A percentile compares a stretch with the other conserved stretches of the same genome.
phyloP scores from a whole-genome alignment of 768 basidiomycete species.

The Zangia roseola region DNA sequence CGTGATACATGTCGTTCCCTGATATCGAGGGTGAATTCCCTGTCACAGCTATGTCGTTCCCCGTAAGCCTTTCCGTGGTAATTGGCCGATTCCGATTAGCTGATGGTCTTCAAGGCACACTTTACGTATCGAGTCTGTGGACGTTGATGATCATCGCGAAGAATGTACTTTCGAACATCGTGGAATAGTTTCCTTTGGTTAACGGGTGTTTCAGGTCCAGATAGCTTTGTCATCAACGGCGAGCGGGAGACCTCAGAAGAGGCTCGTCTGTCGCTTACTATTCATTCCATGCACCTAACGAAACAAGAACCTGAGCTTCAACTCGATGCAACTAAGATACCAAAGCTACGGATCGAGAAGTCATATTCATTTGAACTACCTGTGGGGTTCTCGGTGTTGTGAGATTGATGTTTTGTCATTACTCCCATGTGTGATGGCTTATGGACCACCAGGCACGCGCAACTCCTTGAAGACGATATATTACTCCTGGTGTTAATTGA shows the following conservation, averaged over 20 bases:
- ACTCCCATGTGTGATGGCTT: not conserved
- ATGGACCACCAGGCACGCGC: slow-evolving; percentile 29
- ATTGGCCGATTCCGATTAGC: not conserved
- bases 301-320: slow-evolving; percentile 31
- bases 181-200: not conserved
- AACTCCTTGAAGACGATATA: slow-evolving; percentile 40
- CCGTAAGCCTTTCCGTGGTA: slow-evolving; percentile 8
- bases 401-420: not conserved
- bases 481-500: slow-evolving; percentile 43
- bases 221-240: slow-evolving; percentile 18
- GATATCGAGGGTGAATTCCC: slow-evolving; percentile 17
- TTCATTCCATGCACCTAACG: slow-evolving; percentile 30
- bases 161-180: slow-evolving; percentile 2
- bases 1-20: slow-evolving; percentile 16
- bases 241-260: slow-evolving; percentile 14
- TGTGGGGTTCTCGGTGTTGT: slow-evolving; percentile 24
- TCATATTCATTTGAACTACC: slow-evolving; percentile 24
- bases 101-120: slow-evolving; percentile 10
- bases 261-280: slow-evolving; percentile 22
- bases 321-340: slow-evolving; percentile 19
- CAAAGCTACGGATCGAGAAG: slow-evolving; percentile 25
- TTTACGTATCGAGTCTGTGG: slow-evolving; percentile 12
- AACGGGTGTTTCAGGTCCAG: slow-evolving; percentile 10
- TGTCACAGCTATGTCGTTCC: slow-evolving; percentile 16
- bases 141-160: not conserved